Base-by-base conservation (phyloP, 768 basidiomycete species). In the Suillus cothurnatus region DNA sequence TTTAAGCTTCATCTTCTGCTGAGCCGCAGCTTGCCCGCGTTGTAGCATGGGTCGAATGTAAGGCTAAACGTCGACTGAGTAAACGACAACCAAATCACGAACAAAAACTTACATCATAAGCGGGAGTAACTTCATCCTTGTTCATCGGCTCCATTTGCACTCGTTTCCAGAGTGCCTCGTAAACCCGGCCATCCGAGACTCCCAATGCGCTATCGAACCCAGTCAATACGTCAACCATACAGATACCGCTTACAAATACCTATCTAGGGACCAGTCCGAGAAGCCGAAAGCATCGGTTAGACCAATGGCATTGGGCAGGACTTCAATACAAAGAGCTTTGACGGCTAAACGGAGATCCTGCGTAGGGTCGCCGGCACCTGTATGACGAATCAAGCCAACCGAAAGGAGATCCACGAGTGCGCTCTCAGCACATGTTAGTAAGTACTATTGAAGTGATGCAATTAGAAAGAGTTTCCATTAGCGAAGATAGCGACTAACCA, bases 211-310 rank as follows among this genome's bases (percentile, higher is more conserved):
- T 89, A 41, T 63, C 21, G 47, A 59, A 61, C 21, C 4, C 15
- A 6, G 55, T 62, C 21, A 62, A 31, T 23, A 1, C 34, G 4
- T 32, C 34, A 47, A 38, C 4, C 21, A 41, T n/a, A 32, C 17
- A 53, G 0, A 7, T 12, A 59, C 11, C 1, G 9, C 34, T 31
- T 53, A 64, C 9, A 70, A 79, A 19, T 58, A 86, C 86, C 88
- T 89, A 68, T 91, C 84, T 21, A 93, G 77, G 61, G 91, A 86
- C 88, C 89, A 93, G 69, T 93, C 90, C 0, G 85, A 81, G 69
- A 91, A 90, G 0, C 86, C 88, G 71, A 93, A 92, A 4, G 89
- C 86, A 71, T 93, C 91, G 6, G 82, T 87, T 61, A 93, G 76
- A 0, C 86, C 88, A 61, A 93, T 85, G 6, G 83, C 84, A 64